Evolutionary conservation across 2,329 filamentous ascomycete species (phyloP).

Genomic region (Talaromyces atroroseus): DNA sequence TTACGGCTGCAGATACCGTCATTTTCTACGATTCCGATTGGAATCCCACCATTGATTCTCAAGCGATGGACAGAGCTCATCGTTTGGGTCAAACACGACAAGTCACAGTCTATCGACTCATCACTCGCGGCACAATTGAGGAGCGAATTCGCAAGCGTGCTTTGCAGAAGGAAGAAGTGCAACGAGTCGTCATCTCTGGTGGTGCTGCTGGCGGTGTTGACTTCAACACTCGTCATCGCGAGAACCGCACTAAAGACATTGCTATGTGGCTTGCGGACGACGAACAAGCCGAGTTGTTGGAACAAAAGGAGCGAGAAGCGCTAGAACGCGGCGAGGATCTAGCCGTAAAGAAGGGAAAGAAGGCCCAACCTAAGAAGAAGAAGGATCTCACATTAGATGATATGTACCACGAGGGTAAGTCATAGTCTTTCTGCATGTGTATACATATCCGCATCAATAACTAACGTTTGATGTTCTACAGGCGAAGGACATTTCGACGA

Average conservation of each 20-base stretch:
- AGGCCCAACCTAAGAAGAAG: conserved; percentile 55
- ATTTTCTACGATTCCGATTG: conserved; percentile 99
- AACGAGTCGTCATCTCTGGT: conserved; percentile 91
- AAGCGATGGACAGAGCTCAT: conserved; percentile 98
- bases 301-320: conserved; percentile 83
- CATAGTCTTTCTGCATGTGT: conserved; percentile 1
- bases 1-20: conserved; percentile 93
- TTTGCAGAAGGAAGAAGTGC: conserved; percentile 96
- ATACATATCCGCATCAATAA: conserved; percentile 5
- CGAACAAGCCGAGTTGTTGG: conserved; percentile 89
- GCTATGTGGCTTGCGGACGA: conserved; percentile 98
- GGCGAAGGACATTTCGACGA: conserved; percentile 97
- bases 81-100: conserved; percentile 92
- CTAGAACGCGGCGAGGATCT: conserved; percentile 62
- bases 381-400: conserved; percentile 71
- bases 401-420: conserved; percentile 98
- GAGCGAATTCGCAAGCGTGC: conserved; percentile 96
- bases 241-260: conserved; percentile 96
- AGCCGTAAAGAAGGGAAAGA: conserved; percentile 55
- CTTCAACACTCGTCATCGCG: conserved; percentile 86
- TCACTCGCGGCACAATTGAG: conserved; percentile 94
- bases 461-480: conserved; percentile 40
- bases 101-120: conserved; percentile 95
- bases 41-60: conserved; percentile 98
- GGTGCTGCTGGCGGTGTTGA: conserved; percentile 79